Percentiles rank a stretch among this genome's conserved stretches.
Conservation (phyloP, 805 yeast genomes). For the Metschnikowia reukaufii region DNA sequence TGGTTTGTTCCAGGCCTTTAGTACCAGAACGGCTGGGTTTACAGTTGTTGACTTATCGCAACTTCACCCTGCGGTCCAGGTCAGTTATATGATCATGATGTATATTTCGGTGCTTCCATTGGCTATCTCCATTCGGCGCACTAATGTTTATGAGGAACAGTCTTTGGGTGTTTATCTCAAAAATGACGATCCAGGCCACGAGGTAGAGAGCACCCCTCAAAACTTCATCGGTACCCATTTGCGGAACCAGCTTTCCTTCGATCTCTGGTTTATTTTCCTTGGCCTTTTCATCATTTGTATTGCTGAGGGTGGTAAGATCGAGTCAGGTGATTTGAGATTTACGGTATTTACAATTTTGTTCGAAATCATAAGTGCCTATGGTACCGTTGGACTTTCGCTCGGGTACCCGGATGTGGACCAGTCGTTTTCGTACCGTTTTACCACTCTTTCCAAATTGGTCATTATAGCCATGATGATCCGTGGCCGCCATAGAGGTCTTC, state of each 20-base stretch:
- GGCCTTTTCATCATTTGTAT: constrained; percentile 86
- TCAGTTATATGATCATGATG: constrained; percentile 95
- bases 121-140: constrained; percentile 94
- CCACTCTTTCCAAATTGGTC: constrained; percentile 73
- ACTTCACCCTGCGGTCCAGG: constrained; percentile 89
- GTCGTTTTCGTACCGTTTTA: constrained; percentile 74
- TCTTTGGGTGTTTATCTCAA: constrained; percentile 80
- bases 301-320: constrained; percentile 70
- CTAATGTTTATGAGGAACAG: constrained; percentile 97
- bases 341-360: constrained; percentile 73
- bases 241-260: constrained; percentile 88
- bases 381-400: constrained; percentile 90
- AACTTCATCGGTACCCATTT: constrained; percentile 84
- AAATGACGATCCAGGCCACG: constrained; percentile 33
- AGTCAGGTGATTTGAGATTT: constrained; percentile 46
- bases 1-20: constrained; percentile 87
- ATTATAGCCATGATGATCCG: constrained; percentile 88
- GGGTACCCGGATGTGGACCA: constrained; percentile 72
- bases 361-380: constrained; percentile 92
- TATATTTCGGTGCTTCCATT: constrained; percentile 94
- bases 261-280: constrained; percentile 87
- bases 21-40: constrained; percentile 95
- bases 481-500: constrained; percentile 96
- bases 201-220: constrained; percentile 43
- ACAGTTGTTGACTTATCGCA: constrained; percentile 64